phyloP scores from a whole-genome alignment of 2,329 filamentous ascomycete species.

The Cercospora sojina region DNA sequence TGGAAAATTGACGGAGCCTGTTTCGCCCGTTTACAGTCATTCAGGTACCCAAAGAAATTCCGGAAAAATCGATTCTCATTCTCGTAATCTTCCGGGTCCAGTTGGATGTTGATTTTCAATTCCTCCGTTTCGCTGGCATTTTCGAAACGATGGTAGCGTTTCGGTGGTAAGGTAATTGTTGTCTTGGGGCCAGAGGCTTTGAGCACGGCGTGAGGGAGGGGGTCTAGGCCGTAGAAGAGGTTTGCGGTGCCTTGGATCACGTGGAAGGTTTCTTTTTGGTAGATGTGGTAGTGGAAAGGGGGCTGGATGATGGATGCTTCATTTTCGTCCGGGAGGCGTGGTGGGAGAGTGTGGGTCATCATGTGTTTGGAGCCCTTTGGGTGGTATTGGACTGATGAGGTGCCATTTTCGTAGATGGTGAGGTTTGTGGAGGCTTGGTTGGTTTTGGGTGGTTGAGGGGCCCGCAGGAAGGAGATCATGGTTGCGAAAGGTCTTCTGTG shows the following conservation, averaged over 20 bases:
- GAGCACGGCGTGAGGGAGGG: conserved; percentile 16
- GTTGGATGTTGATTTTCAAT: conserved; percentile 25
- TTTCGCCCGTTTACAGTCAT: conserved; percentile 25
- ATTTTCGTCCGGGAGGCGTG: conserved; percentile 19
- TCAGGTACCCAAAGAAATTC: conserved; percentile 29
- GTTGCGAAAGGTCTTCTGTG: not conserved
- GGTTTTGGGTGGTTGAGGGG: conserved; percentile 23
- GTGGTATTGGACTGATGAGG: conserved; percentile 27
- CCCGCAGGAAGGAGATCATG: conserved; percentile 25
- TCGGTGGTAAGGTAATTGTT: conserved; percentile 19
- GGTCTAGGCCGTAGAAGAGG: conserved; percentile 25
- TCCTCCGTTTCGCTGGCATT: conserved; percentile 22
- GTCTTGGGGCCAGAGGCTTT: conserved; percentile 16
- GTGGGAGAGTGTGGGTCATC: conserved; percentile 29
- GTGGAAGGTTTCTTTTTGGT: conserved; percentile 27
- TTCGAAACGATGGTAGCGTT: conserved; percentile 27
- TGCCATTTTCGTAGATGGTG: conserved; percentile 27
- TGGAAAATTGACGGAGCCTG: conserved; percentile 24
- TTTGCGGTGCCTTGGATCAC: conserved; percentile 23
- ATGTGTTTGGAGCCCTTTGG: conserved; percentile 24
- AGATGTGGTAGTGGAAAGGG: conserved; percentile 30
- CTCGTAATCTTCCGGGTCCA: conserved; percentile 28
- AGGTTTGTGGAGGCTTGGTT: conserved; percentile 23
- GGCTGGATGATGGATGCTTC: conserved; percentile 27
- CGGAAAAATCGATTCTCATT: conserved; percentile 27